These are phyloP conservation scores for Clarireedia paspali DNA, from an alignment of 2,329 filamentous ascomycete genomes.

Conservation along the genomic window DNA sequence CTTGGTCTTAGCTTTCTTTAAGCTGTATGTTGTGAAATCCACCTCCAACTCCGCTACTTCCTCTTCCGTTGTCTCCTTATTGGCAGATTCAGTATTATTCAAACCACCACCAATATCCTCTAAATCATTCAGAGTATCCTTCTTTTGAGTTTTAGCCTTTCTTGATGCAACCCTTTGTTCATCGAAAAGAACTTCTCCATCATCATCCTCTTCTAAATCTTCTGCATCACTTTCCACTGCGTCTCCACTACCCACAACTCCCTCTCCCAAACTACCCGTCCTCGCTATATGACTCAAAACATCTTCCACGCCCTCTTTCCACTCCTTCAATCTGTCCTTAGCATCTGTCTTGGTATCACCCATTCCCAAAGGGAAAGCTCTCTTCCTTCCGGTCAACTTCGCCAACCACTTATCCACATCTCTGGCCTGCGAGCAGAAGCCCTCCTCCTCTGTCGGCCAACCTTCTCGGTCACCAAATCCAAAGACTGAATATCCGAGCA, in stretches of 20 bases:
- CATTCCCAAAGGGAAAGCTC: slow-evolving; percentile 83
- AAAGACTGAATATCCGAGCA: slow-evolving; percentile 88
- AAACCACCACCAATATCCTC: slow-evolving; percentile 73
- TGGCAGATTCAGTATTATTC: slow-evolving; percentile 35
- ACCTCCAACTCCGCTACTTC: slow-evolving; percentile 54
- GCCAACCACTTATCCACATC: slow-evolving; percentile 95
- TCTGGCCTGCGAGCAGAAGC: slow-evolving; percentile 87
- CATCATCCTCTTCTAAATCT: slow-evolving; percentile 46
- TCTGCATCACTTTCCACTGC: slow-evolving; percentile 80
- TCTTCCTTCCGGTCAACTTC: slow-evolving; percentile 78
- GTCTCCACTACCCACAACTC: slow-evolving; percentile 73
- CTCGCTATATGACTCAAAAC: slow-evolving; percentile 56
- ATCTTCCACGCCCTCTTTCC: slow-evolving; percentile 66
- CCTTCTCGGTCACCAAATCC: slow-evolving; percentile 86
- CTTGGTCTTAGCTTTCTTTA: slow-evolving; percentile 38
- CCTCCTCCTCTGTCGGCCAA: slow-evolving; percentile 85
- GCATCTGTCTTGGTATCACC: slow-evolving; percentile 77
- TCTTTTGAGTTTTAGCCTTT: slow-evolving; percentile 36
- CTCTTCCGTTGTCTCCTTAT: slow-evolving; percentile 15
- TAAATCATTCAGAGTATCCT: slow-evolving; percentile 61
- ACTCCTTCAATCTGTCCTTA: slow-evolving; percentile 61
- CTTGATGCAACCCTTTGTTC: slow-evolving; percentile 36
- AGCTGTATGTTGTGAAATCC: slow-evolving; percentile 73
- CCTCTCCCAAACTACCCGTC: slow-evolving; percentile 53
- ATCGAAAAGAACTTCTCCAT: slow-evolving; percentile 44